Evolutionary conservation across 2,329 filamentous ascomycete genomes (phyloP).

Genomic region (Clonostachys rhizophaga): DNA sequence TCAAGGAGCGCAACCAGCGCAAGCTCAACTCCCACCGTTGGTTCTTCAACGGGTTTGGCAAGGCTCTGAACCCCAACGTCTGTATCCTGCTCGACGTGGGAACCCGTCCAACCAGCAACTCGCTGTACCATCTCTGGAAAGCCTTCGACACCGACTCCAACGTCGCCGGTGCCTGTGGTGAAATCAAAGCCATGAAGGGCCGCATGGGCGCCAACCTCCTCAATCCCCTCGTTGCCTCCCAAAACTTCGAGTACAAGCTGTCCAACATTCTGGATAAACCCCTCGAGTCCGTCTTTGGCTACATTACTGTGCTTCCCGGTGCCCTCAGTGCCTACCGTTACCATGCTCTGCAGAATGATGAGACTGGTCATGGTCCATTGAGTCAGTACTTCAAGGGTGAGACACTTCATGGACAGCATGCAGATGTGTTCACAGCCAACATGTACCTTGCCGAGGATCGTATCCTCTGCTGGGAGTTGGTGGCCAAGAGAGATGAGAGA

Average conservation of each 20-base stretch:
- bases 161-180: slow-evolving; percentile 92
- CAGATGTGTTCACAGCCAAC: slow-evolving; percentile 96
- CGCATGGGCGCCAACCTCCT: slow-evolving; percentile 76
- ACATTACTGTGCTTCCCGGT: slow-evolving; percentile 94
- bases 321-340: slow-evolving; percentile 94
- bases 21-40: slow-evolving; percentile 98
- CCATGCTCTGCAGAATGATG: slow-evolving; percentile 93
- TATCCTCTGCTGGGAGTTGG: slow-evolving; percentile 90
- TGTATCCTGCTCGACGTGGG: slow-evolving; percentile 97
- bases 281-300: slow-evolving; percentile 93
- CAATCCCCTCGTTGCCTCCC: slow-evolving; percentile 91
- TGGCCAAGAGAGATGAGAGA: slow-evolving; percentile 88
- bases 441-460: slow-evolving; percentile 91
- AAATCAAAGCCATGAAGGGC: slow-evolving; percentile 97
- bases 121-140: slow-evolving; percentile 98
- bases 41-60: slow-evolving; percentile 99
- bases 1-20: slow-evolving; percentile 96
- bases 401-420: slow-evolving; percentile 90
- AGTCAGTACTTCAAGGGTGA: slow-evolving; percentile 99
- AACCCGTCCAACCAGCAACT: slow-evolving; percentile 82
- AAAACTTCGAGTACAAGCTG: slow-evolving; percentile 99
- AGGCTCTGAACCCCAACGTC: slow-evolving; percentile 88
- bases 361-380: slow-evolving; percentile 88
- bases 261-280: slow-evolving; percentile 98
- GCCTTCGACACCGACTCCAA: slow-evolving; percentile 97